phyloP scores from a whole-genome alignment of 2,329 filamentous ascomycete genomes.

The Onygenales sp. region DNA sequence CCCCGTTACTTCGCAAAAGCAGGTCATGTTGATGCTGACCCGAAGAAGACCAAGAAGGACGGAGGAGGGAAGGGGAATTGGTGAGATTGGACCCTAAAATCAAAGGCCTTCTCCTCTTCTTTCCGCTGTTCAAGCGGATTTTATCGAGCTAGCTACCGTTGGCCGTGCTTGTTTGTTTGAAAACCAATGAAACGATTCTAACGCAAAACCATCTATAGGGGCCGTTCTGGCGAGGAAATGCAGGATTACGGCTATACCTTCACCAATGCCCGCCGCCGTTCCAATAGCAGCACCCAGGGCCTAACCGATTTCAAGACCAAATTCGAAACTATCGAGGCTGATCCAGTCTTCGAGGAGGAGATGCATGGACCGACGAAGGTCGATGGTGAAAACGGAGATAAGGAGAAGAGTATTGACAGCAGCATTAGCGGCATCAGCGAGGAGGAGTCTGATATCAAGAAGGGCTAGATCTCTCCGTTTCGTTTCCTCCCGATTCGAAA shows the following conservation, averaged over 20 bases:
- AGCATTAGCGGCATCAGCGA: conserved; percentile 4
- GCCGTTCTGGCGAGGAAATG: conserved; percentile 70
- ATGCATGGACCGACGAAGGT: conserved; percentile 59
- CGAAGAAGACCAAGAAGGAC: conserved; percentile 95
- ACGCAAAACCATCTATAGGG: conserved; percentile 47
- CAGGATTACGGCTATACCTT: conserved; percentile 77
- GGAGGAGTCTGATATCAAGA: conserved; percentile 3
- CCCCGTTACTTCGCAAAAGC: conserved; percentile 91
- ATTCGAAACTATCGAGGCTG: conserved; percentile 81
- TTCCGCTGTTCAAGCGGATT: too few species aligned
- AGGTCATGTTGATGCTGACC: conserved; percentile 70
- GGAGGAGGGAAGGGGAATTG: conserved; percentile 89
- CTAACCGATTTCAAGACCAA: conserved; percentile 86
- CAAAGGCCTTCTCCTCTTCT: too few species aligned
- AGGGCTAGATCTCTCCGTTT: neutral
- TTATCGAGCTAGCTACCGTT: neutral
- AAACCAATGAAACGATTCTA: neutral
- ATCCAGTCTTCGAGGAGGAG: conserved; percentile 86
- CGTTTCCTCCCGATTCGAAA: neutral
- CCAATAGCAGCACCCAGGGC: conserved; percentile 74
- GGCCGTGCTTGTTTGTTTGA: neutral
- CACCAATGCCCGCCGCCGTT: conserved; percentile 77
- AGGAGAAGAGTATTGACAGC: conserved; percentile 9
- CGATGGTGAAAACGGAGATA: conserved; percentile 30
- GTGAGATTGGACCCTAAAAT: conserved; percentile 45